Evolutionary conservation across 75 land plant genomes (phyloP), one percentile per base, ranked within the genome.

Genomic region (Ceratopteris richardii): DNA sequence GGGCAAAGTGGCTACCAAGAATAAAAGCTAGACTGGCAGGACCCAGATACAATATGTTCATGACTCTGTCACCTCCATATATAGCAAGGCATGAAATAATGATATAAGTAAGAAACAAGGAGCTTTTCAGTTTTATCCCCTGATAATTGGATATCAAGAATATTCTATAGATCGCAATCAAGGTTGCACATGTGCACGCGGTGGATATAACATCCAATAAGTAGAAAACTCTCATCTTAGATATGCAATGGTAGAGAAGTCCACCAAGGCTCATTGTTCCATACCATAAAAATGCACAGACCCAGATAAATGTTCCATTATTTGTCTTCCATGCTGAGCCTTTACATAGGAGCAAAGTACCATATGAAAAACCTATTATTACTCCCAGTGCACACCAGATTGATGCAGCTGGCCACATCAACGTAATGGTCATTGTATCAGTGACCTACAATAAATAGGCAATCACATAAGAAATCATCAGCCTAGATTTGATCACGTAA

Each of bases 241-340:
- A 44, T 0, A 68, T n/a, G 65, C 64, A 68, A 44, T 68, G 71
- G 57, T 41, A 53, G 48, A 68, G 29, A 31, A 68, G 64, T 0
- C 64, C 71, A 0, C 64, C 64, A 17, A 53, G 0, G 44, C 64
- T 52, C 71, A 68, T 68, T 31, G 54, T 13, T 20, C 44, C 64
- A 51, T 67, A 67, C 70, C 62, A 67, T 18, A 67, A 31, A 3
- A 67, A 37, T 1, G 70, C 48, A 2, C 25, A 51, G n/a, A 52
- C 51, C 71, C 71, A 68, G 5, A 31, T 16, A 24, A 68, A 61
- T 2, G 39, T 20, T 9, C 69, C 69, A 5, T 47, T 30, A 1
- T 42, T 14, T 5, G 12, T 0, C 5, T 58, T 44, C n/a, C 58
- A 26, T 11, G 43, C 29, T 1, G 44, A 2, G 23, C 31, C 60